Base-by-base conservation (phyloP, 2,329 filamentous ascomycete genomes). In the Paracamarosporium sp. region DNA sequence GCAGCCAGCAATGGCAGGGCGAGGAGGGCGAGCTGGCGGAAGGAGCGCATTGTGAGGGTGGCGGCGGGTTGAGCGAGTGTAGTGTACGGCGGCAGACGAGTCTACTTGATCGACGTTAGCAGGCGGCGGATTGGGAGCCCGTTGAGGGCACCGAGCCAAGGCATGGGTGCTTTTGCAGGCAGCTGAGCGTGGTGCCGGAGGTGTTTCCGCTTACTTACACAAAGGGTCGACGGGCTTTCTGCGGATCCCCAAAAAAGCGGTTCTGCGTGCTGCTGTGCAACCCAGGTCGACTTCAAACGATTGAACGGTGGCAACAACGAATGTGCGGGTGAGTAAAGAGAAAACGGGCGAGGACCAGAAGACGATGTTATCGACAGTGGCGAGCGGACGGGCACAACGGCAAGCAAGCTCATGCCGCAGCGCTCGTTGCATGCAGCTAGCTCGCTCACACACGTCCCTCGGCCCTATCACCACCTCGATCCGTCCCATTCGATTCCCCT, bases 1-100 rank as follows among this genome's bases (percentile, higher is more conserved):
- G 56, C 50, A 61, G 61, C 62, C 41, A 71, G 61, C 48, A 76
- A 61, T 5, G 74, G 73, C 57, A 75, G 63, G 36, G 69, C 69
- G 56, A 76, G 51, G 41, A 76, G 46, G 43, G 66, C 68, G 57
- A 71, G 61, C 35, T 56, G 64, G 57, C 57, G 57, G 58, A 76
- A 67, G 27, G 69, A 72, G 45, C 62, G 71, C 74, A 76, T 76
- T 25, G 63, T 66, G 57, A 27, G 46, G 45, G 11, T 36, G 55
- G 22, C 24, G 12, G 31, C 22, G 20, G 28, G 43, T 11, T 31
- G 48, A 51, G 25, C 36, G 35, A 51, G 35, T 45, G 43, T 47
- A 43, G n/a, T n/a, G n/a, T n/a, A n/a, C n/a, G n/a, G n/a, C n/a
- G n/a, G n/a, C n/a, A n/a, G n/a, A n/a, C n/a, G n/a, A n/a, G n/a